Conservation (phyloP, 495 filamentous ascomycete genomes). For the Tuber magnatum region DNA sequence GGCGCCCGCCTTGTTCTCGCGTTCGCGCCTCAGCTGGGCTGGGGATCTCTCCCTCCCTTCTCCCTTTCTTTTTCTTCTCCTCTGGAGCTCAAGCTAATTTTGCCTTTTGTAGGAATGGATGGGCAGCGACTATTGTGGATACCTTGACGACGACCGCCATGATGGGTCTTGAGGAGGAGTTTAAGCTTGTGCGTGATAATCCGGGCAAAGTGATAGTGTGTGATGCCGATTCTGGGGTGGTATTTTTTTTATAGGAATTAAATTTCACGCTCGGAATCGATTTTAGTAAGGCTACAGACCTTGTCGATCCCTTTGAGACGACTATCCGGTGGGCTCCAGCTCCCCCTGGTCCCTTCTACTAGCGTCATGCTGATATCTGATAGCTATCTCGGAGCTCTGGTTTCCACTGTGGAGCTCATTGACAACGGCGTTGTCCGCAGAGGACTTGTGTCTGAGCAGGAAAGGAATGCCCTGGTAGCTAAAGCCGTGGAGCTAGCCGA, state of each 20-base stretch:
- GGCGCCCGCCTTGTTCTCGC: neutral
- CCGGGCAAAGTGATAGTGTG: neutral
- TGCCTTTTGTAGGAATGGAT: slow-evolving; percentile 31
- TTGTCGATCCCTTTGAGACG: slow-evolving; percentile 42
- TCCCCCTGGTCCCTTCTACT: neutral
- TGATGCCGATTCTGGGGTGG: neutral
- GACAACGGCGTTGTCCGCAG: slow-evolving; percentile 23
- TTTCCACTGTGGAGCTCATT: slow-evolving; percentile 39
- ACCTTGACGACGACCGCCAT: slow-evolving; percentile 39
- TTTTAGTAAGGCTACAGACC: slow-evolving; percentile 29
- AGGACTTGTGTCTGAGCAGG: slow-evolving; percentile 20
- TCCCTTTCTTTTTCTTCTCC: neutral
- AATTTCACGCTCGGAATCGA: slow-evolving; percentile 35
- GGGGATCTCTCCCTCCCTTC: neutral
- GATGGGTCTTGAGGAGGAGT: slow-evolving; percentile 41
- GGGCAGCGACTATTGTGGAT: slow-evolving; percentile 40
- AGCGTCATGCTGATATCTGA: slow-evolving; percentile 12
- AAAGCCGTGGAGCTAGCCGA: slow-evolving; percentile 33
- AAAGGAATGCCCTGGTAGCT: slow-evolving; percentile 27
- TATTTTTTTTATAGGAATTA: slow-evolving; percentile 29
- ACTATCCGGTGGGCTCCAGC: slow-evolving; percentile 33
- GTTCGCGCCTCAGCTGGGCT: neutral
- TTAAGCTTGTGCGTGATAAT: slow-evolving; percentile 26
- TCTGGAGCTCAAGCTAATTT: neutral
- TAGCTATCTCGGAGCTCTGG: slow-evolving; percentile 38